These are phyloP conservation scores for Boletus pseudo-olivaceus DNA, from an alignment of 768 basidiomycete species.

Conservation along the genomic window DNA sequence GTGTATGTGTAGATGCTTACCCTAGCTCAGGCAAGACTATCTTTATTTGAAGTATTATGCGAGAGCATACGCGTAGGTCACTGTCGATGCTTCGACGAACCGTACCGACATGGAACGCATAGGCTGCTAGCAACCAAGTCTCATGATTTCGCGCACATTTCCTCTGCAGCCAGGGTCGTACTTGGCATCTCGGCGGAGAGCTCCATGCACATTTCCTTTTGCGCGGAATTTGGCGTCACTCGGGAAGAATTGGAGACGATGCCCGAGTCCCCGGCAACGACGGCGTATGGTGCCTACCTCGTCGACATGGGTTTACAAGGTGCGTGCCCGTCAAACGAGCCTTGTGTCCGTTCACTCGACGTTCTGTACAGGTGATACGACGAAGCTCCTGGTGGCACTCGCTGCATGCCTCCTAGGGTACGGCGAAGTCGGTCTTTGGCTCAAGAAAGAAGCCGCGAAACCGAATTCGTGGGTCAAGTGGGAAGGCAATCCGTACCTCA, in stretches of 20 bases:
- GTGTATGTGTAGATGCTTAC: neutral
- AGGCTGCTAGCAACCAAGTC: slow-evolving; percentile 82
- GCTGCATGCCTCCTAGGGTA: slow-evolving; percentile 88
- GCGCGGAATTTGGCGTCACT: slow-evolving; percentile 66
- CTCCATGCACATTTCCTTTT: slow-evolving; percentile 66
- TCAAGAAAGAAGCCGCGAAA: slow-evolving; percentile 52
- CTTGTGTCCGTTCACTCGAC: neutral
- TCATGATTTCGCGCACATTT: slow-evolving; percentile 56
- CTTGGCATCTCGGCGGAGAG: slow-evolving; percentile 65
- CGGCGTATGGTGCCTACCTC: slow-evolving; percentile 85
- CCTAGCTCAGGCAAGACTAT: slow-evolving; percentile 67
- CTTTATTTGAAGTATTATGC: slow-evolving; percentile 81
- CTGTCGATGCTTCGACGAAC: neutral
- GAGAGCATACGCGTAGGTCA: slow-evolving; percentile 65
- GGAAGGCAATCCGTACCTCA: slow-evolving; percentile 69
- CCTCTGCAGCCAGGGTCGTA: slow-evolving; percentile 60
- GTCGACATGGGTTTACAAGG: slow-evolving; percentile 68
- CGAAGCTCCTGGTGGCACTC: slow-evolving; percentile 73
- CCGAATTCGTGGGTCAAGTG: slow-evolving; percentile 50
- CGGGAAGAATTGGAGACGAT: slow-evolving; percentile 56
- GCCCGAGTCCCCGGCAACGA: slow-evolving; percentile 66
- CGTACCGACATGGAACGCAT: neutral
- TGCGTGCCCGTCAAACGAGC: neutral
- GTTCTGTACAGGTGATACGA: slow-evolving; percentile 54
- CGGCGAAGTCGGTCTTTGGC: slow-evolving; percentile 86